Base-by-base conservation (phyloP, 805 yeast species). In the Cyberlindnera euphorbiae region DNA sequence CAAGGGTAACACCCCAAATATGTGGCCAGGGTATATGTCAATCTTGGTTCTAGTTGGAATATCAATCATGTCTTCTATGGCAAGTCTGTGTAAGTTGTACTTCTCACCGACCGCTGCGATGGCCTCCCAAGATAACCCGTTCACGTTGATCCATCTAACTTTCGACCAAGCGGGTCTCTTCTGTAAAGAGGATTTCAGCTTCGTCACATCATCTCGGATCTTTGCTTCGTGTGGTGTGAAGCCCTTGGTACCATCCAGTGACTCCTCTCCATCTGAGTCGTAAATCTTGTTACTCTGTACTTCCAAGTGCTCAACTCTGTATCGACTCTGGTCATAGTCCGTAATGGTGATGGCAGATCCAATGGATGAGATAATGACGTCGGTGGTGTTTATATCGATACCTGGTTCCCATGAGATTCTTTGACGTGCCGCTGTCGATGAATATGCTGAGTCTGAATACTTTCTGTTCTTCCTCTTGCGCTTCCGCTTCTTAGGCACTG, bases 101-200 rank as follows among this genome's bases (percentile, higher is more conserved):
- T 58, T 54, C 28, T 63, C 55, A 2, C 72, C 68, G 27, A 77
- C 60, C 1, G 66, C 53, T 8, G 71, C 61, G 7, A 77, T 67
- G 7, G 77, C 77, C 35, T 74, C 80, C 79, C 79, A 73, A 2
- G 79, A 71, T n/a, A 76, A 55, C 0, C 81, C 82, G 48, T 73
- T 75, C 16, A 75, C 74, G 42, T 72, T 75, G 35, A 74, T 60
- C 80, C 80, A 73, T 12, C 79, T 54, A 1, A 75, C 75, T 31
- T 62, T 58, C 3, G 75, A 57, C 78, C 79, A 72, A 0, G 39
- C 26, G 1, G 79, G 78, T 26, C 66, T 49, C 7, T 38, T 39
- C 2, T 50, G 35, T n/a, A 75, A 41, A 0, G 56, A 53, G 4
- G 42, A 38, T 19, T 50, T 52, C 17, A 71, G 54, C 19, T 57